These are phyloP conservation scores for Panaeolus cyanescens DNA, from an alignment of 768 basidiomycete species.

Conservation along the genomic window DNA sequence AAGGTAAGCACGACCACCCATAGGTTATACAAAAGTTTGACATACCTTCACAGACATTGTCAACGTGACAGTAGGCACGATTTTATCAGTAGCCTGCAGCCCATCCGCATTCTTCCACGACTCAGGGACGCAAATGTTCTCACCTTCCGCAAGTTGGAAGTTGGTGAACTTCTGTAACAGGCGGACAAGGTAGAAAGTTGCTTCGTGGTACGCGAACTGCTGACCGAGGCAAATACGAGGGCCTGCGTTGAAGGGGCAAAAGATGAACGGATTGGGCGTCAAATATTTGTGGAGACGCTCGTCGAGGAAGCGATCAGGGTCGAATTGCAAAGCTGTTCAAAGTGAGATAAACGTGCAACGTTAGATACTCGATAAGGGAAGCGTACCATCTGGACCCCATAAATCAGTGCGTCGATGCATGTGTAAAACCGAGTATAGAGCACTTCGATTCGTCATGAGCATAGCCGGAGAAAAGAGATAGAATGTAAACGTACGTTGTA, in stretches of 20 bases:
- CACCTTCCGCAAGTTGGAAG: conserved; percentile 38
- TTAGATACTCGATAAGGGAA: not conserved
- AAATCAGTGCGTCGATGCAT: conserved; percentile 53
- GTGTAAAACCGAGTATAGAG: conserved; percentile 42
- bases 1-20: not conserved
- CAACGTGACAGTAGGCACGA: conserved; percentile 39
- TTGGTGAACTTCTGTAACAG: conserved; percentile 49
- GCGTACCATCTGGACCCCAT: conserved; percentile 56
- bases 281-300: conserved; percentile 54
- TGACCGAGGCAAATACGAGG: conserved; percentile 62
- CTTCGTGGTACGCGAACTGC: conserved; percentile 66
- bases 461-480: not conserved
- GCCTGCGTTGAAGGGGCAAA: conserved; percentile 69
- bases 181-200: conserved; percentile 58
- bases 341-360: not conserved
- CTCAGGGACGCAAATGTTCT: conserved; percentile 29
- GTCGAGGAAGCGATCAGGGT: conserved; percentile 69
- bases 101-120: conserved; percentile 28
- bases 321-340: conserved; percentile 50
- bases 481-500: conserved; percentile 38
- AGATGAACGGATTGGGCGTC: conserved; percentile 64
- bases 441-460: conserved; percentile 1
- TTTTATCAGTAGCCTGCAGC: conserved; percentile 40
- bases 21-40: not conserved
- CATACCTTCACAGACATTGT: conserved; percentile 45